phyloP scores from a whole-genome alignment of 2,329 filamentous ascomycete species.

The Aspergillus ruber region DNA sequence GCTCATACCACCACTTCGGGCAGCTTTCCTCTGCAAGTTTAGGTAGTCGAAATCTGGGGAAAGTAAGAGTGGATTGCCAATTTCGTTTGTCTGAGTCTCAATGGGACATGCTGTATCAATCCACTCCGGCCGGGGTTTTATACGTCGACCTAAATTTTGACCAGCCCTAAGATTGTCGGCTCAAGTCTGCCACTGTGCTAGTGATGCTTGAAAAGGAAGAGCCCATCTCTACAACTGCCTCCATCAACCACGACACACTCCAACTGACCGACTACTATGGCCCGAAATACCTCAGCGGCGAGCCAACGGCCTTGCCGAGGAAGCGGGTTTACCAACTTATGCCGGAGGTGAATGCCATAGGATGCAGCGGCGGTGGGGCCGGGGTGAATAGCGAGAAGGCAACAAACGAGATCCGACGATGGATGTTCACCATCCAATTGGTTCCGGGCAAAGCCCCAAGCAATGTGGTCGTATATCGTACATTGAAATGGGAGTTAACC shows the following conservation, averaged over 20 bases:
- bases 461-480: slow-evolving; percentile 11
- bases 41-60: slow-evolving; percentile 6
- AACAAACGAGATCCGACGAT: slow-evolving; percentile 4
- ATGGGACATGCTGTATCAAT: slow-evolving; percentile 5
- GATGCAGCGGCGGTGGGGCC: slow-evolving; percentile 10
- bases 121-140: slow-evolving; percentile 7
- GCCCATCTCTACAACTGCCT: neutral
- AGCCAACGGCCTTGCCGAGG: slow-evolving; percentile 5
- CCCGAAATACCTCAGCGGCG: slow-evolving; percentile 11
- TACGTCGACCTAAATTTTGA: slow-evolving; percentile 13
- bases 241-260: neutral
- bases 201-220: slow-evolving; percentile 4
- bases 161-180: slow-evolving; percentile 9
- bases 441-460: neutral
- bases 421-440: slow-evolving; percentile 9
- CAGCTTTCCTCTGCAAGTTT: slow-evolving; percentile 5
- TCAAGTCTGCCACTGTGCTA: slow-evolving; percentile 8
- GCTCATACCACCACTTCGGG: slow-evolving; percentile 1
- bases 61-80: slow-evolving; percentile 8
- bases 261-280: slow-evolving; percentile 14
- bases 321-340: slow-evolving; percentile 8
- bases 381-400: slow-evolving; percentile 6
- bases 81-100: slow-evolving; percentile 8
- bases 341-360: slow-evolving; percentile 10
- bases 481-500: slow-evolving; percentile 23